Base-by-base conservation (phyloP, 1,139 yeast species). In the Saccharomyces hybrid region DNA sequence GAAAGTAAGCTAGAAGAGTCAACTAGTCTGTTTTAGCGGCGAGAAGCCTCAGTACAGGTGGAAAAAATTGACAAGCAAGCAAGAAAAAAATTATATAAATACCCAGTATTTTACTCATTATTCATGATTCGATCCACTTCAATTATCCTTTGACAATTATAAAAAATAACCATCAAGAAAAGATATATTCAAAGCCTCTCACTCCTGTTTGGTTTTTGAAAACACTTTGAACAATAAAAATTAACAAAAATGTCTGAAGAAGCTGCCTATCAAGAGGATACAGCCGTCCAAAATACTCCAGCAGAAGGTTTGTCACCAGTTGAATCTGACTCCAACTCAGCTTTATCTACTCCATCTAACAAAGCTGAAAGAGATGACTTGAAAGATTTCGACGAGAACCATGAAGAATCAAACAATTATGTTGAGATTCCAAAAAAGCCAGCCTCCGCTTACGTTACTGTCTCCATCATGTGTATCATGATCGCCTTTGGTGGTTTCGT, bases 401-500 rank as follows among this genome's bases (percentile, higher is more conserved):
- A 54, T 11, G 51, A 48, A 26, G 53, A 55, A 32, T 59, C 56
- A 29, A 48, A 32, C 7, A 38, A 48, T 23, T 51, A 44, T 14
- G 46, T 53, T 41, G 69, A 62, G 2, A 59, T 69, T 47, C 71
- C 71, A 59, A 76, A 75, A 66, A 76, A 72, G 62, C 78, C 80
- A 44, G 77, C 79, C 5, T 77, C 81, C 54, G 75, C 81, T 58
- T 68, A 75, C 59, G 67, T 76, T 68, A 74, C 78, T 48, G 78
- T 78, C 61, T 62, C 65, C 25, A 56, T 67, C 52, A 61, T 73
- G 48, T 74, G 77, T 71, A 70, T 62, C 70, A 73, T 65, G 76
- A 81, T 75, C 53, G 85, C 87, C 56, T 80, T 82, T 59, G 87
- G 85, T 71, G 88, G 88, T 67, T 77, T 82, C 66, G 81, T 84